Percentiles rank a stretch among this genome's conserved stretches.
phyloP scores from a whole-genome alignment of 2,329 filamentous ascomycete species.

The Neofusicoccum cordaticola region DNA sequence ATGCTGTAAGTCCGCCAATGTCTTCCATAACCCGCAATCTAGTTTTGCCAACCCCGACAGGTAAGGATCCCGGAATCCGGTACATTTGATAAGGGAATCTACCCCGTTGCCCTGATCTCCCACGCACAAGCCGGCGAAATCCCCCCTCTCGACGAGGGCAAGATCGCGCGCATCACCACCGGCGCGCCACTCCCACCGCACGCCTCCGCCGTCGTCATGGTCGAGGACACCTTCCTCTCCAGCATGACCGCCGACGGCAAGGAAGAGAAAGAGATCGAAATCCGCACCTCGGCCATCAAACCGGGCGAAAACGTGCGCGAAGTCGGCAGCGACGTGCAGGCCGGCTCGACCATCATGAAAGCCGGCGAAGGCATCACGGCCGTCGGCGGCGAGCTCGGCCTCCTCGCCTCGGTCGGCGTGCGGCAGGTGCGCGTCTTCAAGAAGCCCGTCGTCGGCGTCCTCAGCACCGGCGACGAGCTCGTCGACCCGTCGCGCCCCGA shows the following conservation, averaged over 20 bases:
- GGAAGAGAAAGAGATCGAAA: constrained; percentile 86
- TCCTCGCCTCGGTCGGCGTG: constrained; percentile 82
- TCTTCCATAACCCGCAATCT: not conserved
- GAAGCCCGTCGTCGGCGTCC: constrained; percentile 75
- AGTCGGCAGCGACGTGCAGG: constrained; percentile 79
- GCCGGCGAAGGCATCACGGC: constrained; percentile 81
- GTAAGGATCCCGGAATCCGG: constrained; percentile 33
- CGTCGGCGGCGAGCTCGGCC: constrained; percentile 84
- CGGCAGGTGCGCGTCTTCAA: constrained; percentile 68
- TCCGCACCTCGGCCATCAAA: constrained; percentile 72
- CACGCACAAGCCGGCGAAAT: constrained; percentile 75
- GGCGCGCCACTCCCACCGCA: constrained; percentile 86
- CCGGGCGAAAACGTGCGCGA: constrained; percentile 86
- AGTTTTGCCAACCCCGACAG: not conserved
- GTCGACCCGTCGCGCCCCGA: constrained; percentile 67
- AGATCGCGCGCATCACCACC: constrained; percentile 89
- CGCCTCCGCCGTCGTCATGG: constrained; percentile 91
- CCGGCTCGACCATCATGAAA: constrained; percentile 66
- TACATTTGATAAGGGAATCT: constrained; percentile 67
- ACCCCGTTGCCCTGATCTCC: constrained; percentile 82
- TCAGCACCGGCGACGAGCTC: constrained; percentile 95
- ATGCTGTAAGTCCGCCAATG: constrained; percentile 53
- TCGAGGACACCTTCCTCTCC: constrained; percentile 83
- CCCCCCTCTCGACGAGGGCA: constrained; percentile 63
- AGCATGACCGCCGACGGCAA: constrained; percentile 72